Percentiles rank a stretch among this genome's conserved stretches.
Evolutionary conservation across 1,139 yeast genomes (phyloP).

Genomic region (Lodderomyces parapsilosis): DNA sequence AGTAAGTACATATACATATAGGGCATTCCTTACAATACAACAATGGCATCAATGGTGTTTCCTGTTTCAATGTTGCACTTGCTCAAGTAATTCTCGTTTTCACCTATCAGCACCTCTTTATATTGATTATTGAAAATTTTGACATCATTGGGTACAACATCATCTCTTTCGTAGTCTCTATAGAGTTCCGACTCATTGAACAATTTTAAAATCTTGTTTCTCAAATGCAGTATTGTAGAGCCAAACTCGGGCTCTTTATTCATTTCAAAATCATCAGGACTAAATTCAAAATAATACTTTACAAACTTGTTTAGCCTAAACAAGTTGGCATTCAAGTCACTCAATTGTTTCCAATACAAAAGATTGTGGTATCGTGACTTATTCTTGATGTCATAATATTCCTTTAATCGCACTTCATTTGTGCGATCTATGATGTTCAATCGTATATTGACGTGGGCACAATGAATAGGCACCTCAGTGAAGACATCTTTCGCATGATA

Average conservation of each 20-base stretch:
- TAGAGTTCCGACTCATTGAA: constrained; percentile 53
- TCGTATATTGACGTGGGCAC: constrained; percentile 67
- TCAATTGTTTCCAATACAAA: constrained; percentile 30
- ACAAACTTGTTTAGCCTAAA: constrained; percentile 38
- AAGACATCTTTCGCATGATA: constrained; percentile 67
- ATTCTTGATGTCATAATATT: constrained; percentile 29
- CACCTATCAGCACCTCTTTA: constrained; percentile 22
- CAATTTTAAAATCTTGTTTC: constrained; percentile 51
- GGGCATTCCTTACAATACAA: constrained; percentile 12
- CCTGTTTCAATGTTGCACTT: constrained; percentile 69
- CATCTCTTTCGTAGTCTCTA: constrained; percentile 21
- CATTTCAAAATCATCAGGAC: constrained; percentile 71
- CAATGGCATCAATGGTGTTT: constrained; percentile 49
- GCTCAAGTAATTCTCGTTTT: constrained; percentile 55
- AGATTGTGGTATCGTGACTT: constrained; percentile 26
- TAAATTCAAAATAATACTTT: constrained; percentile 70
- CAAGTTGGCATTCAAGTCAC: constrained; percentile 19
- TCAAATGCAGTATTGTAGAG: constrained; percentile 60
- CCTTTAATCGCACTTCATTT: constrained; percentile 18
- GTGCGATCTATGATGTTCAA: constrained; percentile 39
- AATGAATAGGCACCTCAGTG: constrained; percentile 69
- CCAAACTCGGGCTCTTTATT: constrained; percentile 67
- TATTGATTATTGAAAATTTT: constrained; percentile 29
- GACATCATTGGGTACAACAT: constrained; percentile 22
- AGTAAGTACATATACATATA: background rate